Base-by-base conservation (phyloP, 140 eudicot species). In the Flaveria floridana region DNA sequence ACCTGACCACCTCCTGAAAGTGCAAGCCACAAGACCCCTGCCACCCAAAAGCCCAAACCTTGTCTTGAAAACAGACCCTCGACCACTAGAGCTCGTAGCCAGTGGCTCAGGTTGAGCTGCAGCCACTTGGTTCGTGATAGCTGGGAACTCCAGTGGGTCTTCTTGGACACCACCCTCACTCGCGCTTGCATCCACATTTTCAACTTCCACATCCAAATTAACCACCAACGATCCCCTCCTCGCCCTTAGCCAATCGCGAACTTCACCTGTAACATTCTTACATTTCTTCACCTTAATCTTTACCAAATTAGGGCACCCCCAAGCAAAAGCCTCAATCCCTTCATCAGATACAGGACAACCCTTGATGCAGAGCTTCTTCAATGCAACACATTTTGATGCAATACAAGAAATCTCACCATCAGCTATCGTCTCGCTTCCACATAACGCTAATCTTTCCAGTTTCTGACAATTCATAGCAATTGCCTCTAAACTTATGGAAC, bases 281-380 rank as follows among this genome's bases (percentile, higher is more conserved):
- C 98, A 92, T 72, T 92, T 92, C 80, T 89, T 92, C 16, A 92
- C 98, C 86, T 92, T 89, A 21, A 92, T 89, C 79, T 89, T 92
- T 34, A 92, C 86, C 85, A 92, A 84, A 86, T 92, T 92, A 2
- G 98, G 98, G 56, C 98, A 92, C 15, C 96, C 95, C 79, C 83
- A 83, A 37, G 98, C 96, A 10, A 92, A 87, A 11, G 98, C 86
- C 64, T 85, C 92, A n/a, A 92, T 86, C 58, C 96, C 96, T 47
- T 82, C 70, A 83, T 92, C 95, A 2, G 96, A 84, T 59, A 92
- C 87, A 0, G 89, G 90, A 73, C 98, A 92, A 0, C 92, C 88
- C 82, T 89, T 92, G 10, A 92, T 92, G 46, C 98, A 89, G 2
- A 92, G 82, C 86, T 89, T 92, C 89, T 89, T 89, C 81, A 92